A percentile compares a stretch with the other conserved stretches of the same genome.
phyloP scores from a whole-genome alignment of 805 yeast genomes.

The Wickerhamiella domercqiae region DNA sequence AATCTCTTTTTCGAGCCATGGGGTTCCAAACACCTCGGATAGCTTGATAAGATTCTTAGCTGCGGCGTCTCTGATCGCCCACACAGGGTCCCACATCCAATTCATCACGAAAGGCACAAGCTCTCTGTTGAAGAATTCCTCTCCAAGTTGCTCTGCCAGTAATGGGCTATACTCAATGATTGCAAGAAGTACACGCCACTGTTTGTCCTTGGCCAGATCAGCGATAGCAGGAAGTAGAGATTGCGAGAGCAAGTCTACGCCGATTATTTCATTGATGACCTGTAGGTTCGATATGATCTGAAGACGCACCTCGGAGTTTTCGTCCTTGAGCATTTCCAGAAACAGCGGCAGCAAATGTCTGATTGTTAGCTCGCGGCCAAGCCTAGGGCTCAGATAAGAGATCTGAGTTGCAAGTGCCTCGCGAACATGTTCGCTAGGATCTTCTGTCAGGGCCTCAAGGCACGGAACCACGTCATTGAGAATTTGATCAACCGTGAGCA shows the following conservation, averaged over 20 bases:
- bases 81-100: constrained; percentile 98
- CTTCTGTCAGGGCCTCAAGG: constrained; percentile 70
- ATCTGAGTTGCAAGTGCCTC: constrained; percentile 81
- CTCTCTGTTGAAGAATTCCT: constrained; percentile 81
- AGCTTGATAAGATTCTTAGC: constrained; percentile 66
- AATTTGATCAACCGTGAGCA: constrained; percentile 32
- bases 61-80: constrained; percentile 92
- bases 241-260: constrained; percentile 74
- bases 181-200: constrained; percentile 96
- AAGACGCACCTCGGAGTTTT: constrained; percentile 87
- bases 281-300: constrained; percentile 87
- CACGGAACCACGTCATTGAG: constrained; percentile 64
- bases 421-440: constrained; percentile 85
- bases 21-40: constrained; percentile 76
- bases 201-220: constrained; percentile 87
- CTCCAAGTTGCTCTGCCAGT: constrained; percentile 86
- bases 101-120: constrained; percentile 80
- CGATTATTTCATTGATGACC: constrained; percentile 85
- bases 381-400: constrained; percentile 69
- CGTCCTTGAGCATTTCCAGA: constrained; percentile 88
- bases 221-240: constrained; percentile 88
- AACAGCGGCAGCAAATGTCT: constrained; percentile 75
- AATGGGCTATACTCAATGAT: constrained; percentile 93
- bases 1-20: constrained; percentile 82
- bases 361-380: constrained; percentile 73